A percentile compares a stretch with the other conserved stretches of the same genome.
Conservation (phyloP, 2,329 filamentous ascomycete genomes). For the Pestalotiopsis sp. region DNA sequence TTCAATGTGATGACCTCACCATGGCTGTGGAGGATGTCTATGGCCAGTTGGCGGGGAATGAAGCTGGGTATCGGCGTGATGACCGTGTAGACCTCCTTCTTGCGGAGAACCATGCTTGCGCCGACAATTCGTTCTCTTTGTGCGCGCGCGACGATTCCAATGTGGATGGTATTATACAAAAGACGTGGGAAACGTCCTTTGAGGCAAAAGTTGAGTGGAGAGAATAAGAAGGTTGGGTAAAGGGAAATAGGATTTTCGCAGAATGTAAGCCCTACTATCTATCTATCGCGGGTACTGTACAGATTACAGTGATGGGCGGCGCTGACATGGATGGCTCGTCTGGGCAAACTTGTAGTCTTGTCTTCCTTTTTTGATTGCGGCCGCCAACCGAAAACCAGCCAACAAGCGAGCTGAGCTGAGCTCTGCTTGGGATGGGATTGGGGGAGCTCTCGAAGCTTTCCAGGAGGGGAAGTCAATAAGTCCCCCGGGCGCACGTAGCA, state of each 20-base stretch:
- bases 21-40: slow-evolving; percentile 73
- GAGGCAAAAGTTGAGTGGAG: background rate
- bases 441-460: background rate
- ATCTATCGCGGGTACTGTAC: background rate
- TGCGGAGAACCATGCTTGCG: slow-evolving; percentile 53
- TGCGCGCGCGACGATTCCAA: background rate
- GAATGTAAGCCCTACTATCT: background rate
- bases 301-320: background rate
- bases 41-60: slow-evolving; percentile 70
- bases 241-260: background rate
- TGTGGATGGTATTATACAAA: background rate
- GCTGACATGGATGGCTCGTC: background rate
- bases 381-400: background rate
- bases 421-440: background rate
- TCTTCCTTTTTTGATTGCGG: background rate
- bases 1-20: slow-evolving; percentile 72
- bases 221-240: background rate
- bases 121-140: background rate
- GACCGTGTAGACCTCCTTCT: slow-evolving; percentile 67
- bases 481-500: background rate
- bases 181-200: background rate
- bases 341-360: background rate
- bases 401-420: background rate
- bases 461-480: background rate
- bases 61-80: slow-evolving; percentile 71